Percentiles rank a stretch among this genome's conserved stretches.
Evolutionary conservation across 495 filamentous ascomycete genomes (phyloP).

Genomic region (Hypoxylon rickii): DNA sequence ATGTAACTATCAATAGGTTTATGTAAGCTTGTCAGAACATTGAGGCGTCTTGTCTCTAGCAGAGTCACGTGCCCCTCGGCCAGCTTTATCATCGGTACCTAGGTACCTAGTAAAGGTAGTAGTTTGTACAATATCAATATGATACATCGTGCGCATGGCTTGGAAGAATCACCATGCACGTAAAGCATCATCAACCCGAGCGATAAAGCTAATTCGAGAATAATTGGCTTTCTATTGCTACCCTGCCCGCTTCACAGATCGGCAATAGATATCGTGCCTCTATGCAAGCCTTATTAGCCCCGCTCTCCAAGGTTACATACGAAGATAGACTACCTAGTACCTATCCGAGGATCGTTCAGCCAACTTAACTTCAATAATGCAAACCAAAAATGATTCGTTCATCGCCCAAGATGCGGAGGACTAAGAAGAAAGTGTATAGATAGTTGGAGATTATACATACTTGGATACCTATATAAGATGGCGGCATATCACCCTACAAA

Average conservation of each 20-base stretch:
- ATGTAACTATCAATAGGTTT: too few species aligned
- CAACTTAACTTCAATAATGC: slow-evolving; percentile 6
- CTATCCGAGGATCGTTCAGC: slow-evolving; percentile 8
- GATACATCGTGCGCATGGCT: too few species aligned
- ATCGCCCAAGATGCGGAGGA: slow-evolving; percentile 7
- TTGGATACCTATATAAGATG: neutral
- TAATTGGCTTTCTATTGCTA: too few species aligned
- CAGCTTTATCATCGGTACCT: too few species aligned
- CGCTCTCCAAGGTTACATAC: slow-evolving; percentile 30
- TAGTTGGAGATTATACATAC: slow-evolving; percentile 8
- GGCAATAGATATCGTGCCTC: slow-evolving; percentile 1
- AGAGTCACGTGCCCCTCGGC: too few species aligned
- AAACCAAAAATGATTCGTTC: slow-evolving; percentile 22
- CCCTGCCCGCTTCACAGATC: slow-evolving; percentile 5
- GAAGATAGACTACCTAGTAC: neutral
- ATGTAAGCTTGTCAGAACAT: too few species aligned
- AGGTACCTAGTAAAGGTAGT: too few species aligned
- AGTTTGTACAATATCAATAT: too few species aligned
- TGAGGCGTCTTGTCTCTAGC: too few species aligned
- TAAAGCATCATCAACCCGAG: too few species aligned
- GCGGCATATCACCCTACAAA: neutral
- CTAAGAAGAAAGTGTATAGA: slow-evolving; percentile 1
- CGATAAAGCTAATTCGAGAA: too few species aligned
- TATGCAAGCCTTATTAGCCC: slow-evolving; percentile 23
- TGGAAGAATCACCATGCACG: too few species aligned